Base-by-base conservation (phyloP, 2,329 filamentous ascomycete genomes). In the Aschersonia sp. region DNA sequence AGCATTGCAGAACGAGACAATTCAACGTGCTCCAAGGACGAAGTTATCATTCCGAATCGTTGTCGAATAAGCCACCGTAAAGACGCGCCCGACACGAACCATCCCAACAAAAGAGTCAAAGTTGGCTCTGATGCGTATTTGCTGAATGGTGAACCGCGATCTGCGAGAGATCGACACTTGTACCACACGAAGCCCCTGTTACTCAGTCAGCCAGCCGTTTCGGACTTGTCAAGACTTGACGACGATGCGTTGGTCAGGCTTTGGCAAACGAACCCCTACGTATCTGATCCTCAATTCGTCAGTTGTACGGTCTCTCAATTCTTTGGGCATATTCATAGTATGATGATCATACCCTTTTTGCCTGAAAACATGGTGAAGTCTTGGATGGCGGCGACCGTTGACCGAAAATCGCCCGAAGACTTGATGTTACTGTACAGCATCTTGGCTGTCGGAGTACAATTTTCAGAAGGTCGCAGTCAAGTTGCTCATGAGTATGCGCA, bases 61-160 rank as follows among this genome's bases (percentile, higher is more conserved):
- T 73, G 2, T 20, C 65, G 68, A 30, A 64, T 63, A 12, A 52
- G 60, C 5, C 56, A 65, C 56, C 52, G 56, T 49, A 41, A 66
- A 54, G 44, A 61, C 4, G 59, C 62, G 4, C 59, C 61, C 5
- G 63, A 66, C 5, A 56, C 55, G 4, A 56, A 62, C 12, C 65
- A 70, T 30, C 58, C 67, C 51, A 79, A 78, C 51, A 79, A 80
- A 61, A 68, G 74, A 50, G 60, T 71, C 40, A 68, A 71, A 48
- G 60, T 73, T 30, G 67, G 67, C 12, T 72, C 71, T 52, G 69
- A 74, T 45, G 61, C 67, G 43, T 75, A 70, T 51, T 60, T 66
- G 42, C 58, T 66, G 20, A 56, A 53, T 44, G 56, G 54, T 48
- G 62, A 67, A n/a, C 58, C 62, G 12, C 54, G 57, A 2, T 55